Evolutionary conservation across 225 moss, liverwort and hornwort species (phyloP), one percentile per base, ranked within the genome.

Genomic region (Rhytidiadelphus loreus): DNA sequence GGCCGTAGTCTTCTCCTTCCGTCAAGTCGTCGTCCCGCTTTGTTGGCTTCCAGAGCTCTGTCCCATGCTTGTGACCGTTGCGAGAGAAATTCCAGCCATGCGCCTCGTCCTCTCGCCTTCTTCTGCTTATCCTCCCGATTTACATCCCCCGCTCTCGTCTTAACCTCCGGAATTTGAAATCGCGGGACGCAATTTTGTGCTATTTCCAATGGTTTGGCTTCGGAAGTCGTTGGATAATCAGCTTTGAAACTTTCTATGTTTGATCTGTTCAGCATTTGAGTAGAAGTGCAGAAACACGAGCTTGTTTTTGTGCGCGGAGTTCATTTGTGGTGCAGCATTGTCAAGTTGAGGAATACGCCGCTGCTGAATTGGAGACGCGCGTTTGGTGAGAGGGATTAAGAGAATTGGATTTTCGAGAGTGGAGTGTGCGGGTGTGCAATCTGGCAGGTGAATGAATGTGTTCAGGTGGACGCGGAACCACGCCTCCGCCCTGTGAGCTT

Each of bases 1-100:
- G 14, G 59, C 29, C 63, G 65, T 65, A 74, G 75, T 58, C 46
- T 8, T 8, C 39, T 61, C 61, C 30, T 7, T 7, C 37, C 65
- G 41, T 87, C 84, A 48, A 74, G 64, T 56, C 59, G 77, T 86
- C 76, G 86, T 86, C 58, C 91, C 80, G 70, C 80, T 71, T 82
- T 80, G 91, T 87, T 80, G 75, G 91, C 84, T 80, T 78, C 76
- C 86, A 77, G n/a, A 76, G 69, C 87, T 82, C 89, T 89, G 91
- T 89, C 81, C 60, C 33, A 32, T 77, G 70, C 44, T 86, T 83
- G 90, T 92, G 90, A 92, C 92, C 92, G 92, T 92, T 92, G 82
- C 77, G 77, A 53, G 55, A 84, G 73, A 25, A 87, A 75, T 89
- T 75, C 85, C 82, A 65, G 60, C 57, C 87, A 25, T 78, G 43